Base-by-base conservation (phyloP, 495 filamentous ascomycete species). In the Saxophila tyrrhenica region DNA sequence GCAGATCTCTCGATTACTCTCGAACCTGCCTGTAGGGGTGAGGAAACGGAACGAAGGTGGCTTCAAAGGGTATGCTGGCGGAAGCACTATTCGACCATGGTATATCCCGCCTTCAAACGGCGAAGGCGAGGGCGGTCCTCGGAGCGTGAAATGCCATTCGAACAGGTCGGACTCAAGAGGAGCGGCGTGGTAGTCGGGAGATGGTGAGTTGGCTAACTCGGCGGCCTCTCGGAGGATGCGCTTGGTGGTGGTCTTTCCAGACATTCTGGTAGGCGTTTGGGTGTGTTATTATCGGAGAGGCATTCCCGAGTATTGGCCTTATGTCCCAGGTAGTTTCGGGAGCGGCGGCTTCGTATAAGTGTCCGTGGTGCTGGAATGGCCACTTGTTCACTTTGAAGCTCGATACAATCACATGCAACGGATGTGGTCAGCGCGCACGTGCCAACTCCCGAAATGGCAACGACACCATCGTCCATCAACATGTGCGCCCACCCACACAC, bases 91-190 rank as follows among this genome's bases (percentile, higher is more conserved):
- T 62, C 91, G 88, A 43, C 92, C 92, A 72, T 98, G 92, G 75
- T 98, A 98, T 62, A 94, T 76, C 21, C 92, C 92, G 9, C 65
- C 60, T 19, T 80, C 75, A 75, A 91, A 98, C 25, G 85, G 76
- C n/a, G 80, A 78, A 20, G 86, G 85, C 10, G 76, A 72, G 0
- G 92, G 92, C 0, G 92, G 92, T 0, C 92, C 92, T 47, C 81
- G 79, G n/a, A 98, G 72, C 0, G 92, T 98, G 78, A 98, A 98
- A 77, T 98, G 92, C 92, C 92, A 98, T 73, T 96, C 91, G 74
- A 95, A 94, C 56, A 98, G 85, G 72, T 95, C 87, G 45, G 78
- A 70, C 63, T 95, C 87, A 59, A 89, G 77, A 1, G 92, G 92
- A 2, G 76, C 65, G 43, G 92, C 92, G 63, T 83, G 78, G 70